phyloP scores from a whole-genome alignment of 345 rosid genomes.

The Brassica carinata region DNA sequence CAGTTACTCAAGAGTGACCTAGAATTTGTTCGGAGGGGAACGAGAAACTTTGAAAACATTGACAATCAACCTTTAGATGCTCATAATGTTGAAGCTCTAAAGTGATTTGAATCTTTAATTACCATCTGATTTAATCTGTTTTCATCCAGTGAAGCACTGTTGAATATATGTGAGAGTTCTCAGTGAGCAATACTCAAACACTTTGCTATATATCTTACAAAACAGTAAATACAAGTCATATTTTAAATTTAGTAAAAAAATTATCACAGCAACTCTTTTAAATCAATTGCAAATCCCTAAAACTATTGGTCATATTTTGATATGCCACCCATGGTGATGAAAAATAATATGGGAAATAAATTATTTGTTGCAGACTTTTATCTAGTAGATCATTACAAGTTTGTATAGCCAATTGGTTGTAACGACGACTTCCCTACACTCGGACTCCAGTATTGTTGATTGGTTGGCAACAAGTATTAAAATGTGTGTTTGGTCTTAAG shows the following conservation, averaged over 20 bases:
- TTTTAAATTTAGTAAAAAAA: too few relatives aligned
- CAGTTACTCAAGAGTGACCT: not conserved
- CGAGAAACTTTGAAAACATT: not conserved
- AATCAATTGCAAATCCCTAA: not conserved
- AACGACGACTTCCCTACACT: slow-evolving; percentile 9
- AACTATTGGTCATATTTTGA: not conserved
- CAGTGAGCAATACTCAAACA: not conserved
- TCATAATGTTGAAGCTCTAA: not conserved
- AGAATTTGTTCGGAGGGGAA: not conserved
- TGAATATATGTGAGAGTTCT: not conserved
- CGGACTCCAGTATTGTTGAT: slow-evolving; percentile 32
- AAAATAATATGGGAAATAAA: not conserved
- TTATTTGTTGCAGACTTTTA: not conserved
- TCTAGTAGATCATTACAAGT: not conserved
- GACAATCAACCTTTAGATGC: not conserved
- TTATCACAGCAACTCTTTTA: not conserved
- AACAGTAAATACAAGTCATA: not conserved
- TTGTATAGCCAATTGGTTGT: slow-evolving; percentile 1
- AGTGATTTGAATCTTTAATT: slow-evolving; percentile 5
- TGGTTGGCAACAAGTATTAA: slow-evolving; percentile 17
- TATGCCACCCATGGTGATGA: not conserved
- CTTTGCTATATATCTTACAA: not conserved
- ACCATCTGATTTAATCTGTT: not conserved
- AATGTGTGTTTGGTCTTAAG: not conserved
- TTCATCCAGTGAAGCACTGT: not conserved